These are phyloP conservation scores for Ophiostoma sp. DNA, from an alignment of 2,329 filamentous ascomycete genomes.

Conservation along the genomic window DNA sequence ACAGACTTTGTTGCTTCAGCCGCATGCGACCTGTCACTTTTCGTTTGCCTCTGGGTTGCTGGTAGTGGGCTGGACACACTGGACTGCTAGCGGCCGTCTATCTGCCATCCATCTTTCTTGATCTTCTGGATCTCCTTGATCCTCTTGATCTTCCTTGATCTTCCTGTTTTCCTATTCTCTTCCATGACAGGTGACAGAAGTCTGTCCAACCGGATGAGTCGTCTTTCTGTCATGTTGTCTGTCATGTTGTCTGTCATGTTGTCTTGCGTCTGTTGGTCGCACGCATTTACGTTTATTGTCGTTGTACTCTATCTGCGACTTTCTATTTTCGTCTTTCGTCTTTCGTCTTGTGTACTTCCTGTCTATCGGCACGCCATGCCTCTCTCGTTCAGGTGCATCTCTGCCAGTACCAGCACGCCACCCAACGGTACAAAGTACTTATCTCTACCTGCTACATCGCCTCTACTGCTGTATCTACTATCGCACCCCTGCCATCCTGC, in stretches of 20 bases:
- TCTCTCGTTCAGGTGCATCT: not conserved
- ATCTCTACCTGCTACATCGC: not conserved
- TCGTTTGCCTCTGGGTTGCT: not conserved
- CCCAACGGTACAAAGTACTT: not conserved
- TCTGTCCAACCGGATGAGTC: constrained; percentile 2
- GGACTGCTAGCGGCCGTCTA: not conserved
- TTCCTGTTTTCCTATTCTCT: not conserved
- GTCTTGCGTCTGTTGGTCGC: not conserved
- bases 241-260: not conserved
- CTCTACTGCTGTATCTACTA: not conserved
- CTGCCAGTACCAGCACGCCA: not conserved
- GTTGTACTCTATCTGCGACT: not conserved
- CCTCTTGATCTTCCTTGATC: not conserved
- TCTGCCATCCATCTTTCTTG: not conserved
- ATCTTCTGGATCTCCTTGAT: not conserved
- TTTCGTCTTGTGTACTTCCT: not conserved
- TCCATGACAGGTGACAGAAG: constrained; percentile 11
- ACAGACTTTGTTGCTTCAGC: not conserved
- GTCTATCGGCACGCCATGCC: not conserved
- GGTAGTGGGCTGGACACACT: no score
- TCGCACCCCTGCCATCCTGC: not conserved
- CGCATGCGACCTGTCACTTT: constrained; percentile 15
- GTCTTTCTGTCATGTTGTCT: not conserved
- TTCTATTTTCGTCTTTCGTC: not conserved
- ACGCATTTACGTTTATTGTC: not conserved